Conservation (phyloP, 2,329 filamentous ascomycete species). For the Neofusicoccum sp. region DNA sequence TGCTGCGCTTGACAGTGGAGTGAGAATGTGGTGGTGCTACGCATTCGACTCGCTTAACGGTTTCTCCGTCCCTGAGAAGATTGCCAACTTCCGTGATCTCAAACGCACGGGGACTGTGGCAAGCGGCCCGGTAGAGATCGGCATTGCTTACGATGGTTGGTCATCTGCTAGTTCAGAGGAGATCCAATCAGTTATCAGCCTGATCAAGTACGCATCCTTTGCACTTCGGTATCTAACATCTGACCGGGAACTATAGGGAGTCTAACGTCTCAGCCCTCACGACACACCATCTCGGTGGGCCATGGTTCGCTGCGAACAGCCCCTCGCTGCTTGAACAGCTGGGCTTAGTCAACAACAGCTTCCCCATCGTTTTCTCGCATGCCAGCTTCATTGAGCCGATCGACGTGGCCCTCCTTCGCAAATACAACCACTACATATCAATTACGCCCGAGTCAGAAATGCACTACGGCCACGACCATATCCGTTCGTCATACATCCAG, state of each 20-base stretch:
- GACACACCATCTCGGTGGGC: constrained; percentile 28
- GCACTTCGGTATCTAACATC: neutral
- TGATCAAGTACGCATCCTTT: neutral
- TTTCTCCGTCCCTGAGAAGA: constrained; percentile 8
- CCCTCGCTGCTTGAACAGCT: constrained; percentile 40
- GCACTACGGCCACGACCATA: constrained; percentile 56
- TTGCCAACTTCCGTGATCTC: constrained; percentile 5
- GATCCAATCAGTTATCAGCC: neutral
- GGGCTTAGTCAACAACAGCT: constrained; percentile 45
- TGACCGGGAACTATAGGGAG: neutral
- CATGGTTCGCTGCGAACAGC: constrained; percentile 32
- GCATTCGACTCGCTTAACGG: constrained; percentile 28
- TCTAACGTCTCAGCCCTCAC: constrained; percentile 42
- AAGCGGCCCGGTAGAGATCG: constrained; percentile 15
- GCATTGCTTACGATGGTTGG: constrained; percentile 19
- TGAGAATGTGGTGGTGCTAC: constrained; percentile 46
- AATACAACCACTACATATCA: constrained; percentile 54
- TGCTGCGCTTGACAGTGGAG: constrained; percentile 50
- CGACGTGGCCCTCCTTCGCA: constrained; percentile 45
- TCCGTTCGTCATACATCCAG: constrained; percentile 42
- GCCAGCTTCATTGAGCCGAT: constrained; percentile 44
- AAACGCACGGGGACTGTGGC: neutral
- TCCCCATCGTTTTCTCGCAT: constrained; percentile 55
- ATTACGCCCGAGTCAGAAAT: constrained; percentile 60
- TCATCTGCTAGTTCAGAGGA: constrained; percentile 17